These are phyloP conservation scores for Lenwebbia sp. DNA, from an alignment of 345 rosid species.

Conservation along the genomic window DNA sequence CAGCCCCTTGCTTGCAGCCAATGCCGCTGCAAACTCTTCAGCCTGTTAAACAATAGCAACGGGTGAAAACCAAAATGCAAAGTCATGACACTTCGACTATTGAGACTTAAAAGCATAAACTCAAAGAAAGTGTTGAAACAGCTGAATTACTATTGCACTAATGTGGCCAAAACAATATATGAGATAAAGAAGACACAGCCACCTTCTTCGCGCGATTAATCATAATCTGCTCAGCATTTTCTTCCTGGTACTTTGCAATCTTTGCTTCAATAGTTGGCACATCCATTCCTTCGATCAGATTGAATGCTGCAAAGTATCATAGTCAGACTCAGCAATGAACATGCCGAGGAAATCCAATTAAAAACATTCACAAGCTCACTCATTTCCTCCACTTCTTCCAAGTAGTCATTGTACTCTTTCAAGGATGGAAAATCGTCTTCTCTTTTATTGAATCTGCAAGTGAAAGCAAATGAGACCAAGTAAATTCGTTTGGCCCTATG, in stretches of 20 bases:
- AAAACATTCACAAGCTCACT: slow-evolving; percentile 34
- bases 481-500: background rate
- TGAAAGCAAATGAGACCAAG: background rate
- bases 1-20: slow-evolving; percentile 70
- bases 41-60: slow-evolving; percentile 39
- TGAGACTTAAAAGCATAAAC: background rate
- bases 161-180: background rate
- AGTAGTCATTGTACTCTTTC: slow-evolving; percentile 81
- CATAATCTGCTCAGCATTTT: slow-evolving; percentile 87
- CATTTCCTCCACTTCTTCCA: slow-evolving; percentile 97
- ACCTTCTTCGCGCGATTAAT: slow-evolving; percentile 85
- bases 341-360: background rate
- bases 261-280: slow-evolving; percentile 66
- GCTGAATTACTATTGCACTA: background rate
- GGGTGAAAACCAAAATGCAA: background rate
- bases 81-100: background rate
- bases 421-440: slow-evolving; percentile 79
- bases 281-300: slow-evolving; percentile 65
- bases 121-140: background rate
- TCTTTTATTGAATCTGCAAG: slow-evolving; percentile 67
- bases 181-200: background rate
- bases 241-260: slow-evolving; percentile 58
- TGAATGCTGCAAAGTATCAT: slow-evolving; percentile 37
- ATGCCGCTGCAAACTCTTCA: slow-evolving; percentile 77
- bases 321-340: background rate